Base-by-base conservation (phyloP, 768 basidiomycete genomes). In the Saitozyma podzolica region DNA sequence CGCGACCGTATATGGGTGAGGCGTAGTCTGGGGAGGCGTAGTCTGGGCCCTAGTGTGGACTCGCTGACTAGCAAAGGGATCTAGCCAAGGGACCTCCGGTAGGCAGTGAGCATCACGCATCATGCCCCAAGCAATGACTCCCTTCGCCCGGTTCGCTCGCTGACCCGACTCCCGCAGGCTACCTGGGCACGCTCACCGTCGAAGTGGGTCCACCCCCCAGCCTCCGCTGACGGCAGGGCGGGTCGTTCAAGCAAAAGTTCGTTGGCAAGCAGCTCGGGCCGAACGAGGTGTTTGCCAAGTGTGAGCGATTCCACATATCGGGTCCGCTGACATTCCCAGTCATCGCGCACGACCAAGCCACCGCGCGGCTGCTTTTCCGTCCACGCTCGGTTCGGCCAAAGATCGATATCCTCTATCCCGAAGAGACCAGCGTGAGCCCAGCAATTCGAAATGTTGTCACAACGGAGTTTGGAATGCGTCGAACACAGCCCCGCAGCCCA, bases 141-240 rank as follows among this genome's bases (percentile, higher is more conserved):
- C 42, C 55, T 50, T 17, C 10, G 13, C 8, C 14, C 10, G 45
- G 2, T 29, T 29, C 29, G 29, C 6, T 6, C 14, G 55, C 29
- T 52, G 50, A 55, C 29, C 29, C 29, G 48, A 51, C 37, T 17
- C 13, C 19, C 19, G 9, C 50, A 77, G 76, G 63, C 42, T 79
- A 76, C 54, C 64, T 77, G 1, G 78, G 78, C n/a, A 77, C 76
- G 6, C 63, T 79, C 41, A 61, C 68, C 2, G 71, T 79, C 29
- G 70, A 69, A 50, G 78, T 79, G 47, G 58, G 74, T 41, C 10
- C 17, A 20, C 39, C 20, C 6, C 29, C 42, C 4, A 1, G 40
- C 8, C 8, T 14, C 45, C 45, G 3, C 11, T 42, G 51, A 48
- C 56, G 5, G 40, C 54, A 76, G 74, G 60, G 63, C 50, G 73